Evolutionary conservation across 2,329 filamentous ascomycete species (phyloP).

Genomic region (Pseudocercospora crystallina): DNA sequence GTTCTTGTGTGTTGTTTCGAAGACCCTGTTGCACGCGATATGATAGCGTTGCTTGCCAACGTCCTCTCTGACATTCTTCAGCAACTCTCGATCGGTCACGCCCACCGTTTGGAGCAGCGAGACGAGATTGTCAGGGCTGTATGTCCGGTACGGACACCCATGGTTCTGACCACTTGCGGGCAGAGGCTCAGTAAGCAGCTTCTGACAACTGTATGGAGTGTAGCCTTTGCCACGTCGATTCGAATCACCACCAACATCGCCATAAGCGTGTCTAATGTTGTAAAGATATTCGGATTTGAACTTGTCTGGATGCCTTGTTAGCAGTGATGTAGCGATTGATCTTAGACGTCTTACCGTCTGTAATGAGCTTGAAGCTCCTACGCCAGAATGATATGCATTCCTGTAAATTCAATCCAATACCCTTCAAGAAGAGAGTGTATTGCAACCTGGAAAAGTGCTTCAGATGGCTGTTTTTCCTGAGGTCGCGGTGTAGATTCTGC

Average conservation of each 20-base stretch:
- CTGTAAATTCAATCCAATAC: constrained; percentile 87
- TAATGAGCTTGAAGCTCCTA: constrained; percentile 76
- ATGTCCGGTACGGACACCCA: constrained; percentile 95
- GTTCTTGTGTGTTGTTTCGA: constrained; percentile 77
- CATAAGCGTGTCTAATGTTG: constrained; percentile 92
- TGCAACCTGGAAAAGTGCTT: constrained; percentile 93
- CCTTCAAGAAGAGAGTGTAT: constrained; percentile 95
- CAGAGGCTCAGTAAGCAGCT: constrained; percentile 85
- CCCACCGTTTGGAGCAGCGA: constrained; percentile 74
- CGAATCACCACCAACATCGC: constrained; percentile 88
- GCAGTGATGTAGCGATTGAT: neutral
- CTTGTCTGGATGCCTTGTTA: constrained; percentile 55
- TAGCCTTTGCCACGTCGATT: constrained; percentile 87
- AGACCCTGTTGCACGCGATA: constrained; percentile 94
- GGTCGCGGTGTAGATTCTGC: constrained; percentile 81
- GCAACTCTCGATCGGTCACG: constrained; percentile 71
- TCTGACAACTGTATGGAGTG: constrained; percentile 89
- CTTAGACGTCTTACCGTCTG: constrained; percentile 53
- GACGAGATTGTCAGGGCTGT: constrained; percentile 81
- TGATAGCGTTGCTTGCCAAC: constrained; percentile 87
- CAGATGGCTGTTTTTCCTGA: constrained; percentile 84
- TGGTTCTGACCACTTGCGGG: constrained; percentile 82
- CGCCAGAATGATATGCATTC: constrained; percentile 94
- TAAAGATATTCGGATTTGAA: constrained; percentile 99
- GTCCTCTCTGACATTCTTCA: constrained; percentile 83